Evolutionary conservation across 2,329 filamentous ascomycete species (phyloP), one percentile per base, ranked within the genome.

Genomic region (Hypocreales sp.): DNA sequence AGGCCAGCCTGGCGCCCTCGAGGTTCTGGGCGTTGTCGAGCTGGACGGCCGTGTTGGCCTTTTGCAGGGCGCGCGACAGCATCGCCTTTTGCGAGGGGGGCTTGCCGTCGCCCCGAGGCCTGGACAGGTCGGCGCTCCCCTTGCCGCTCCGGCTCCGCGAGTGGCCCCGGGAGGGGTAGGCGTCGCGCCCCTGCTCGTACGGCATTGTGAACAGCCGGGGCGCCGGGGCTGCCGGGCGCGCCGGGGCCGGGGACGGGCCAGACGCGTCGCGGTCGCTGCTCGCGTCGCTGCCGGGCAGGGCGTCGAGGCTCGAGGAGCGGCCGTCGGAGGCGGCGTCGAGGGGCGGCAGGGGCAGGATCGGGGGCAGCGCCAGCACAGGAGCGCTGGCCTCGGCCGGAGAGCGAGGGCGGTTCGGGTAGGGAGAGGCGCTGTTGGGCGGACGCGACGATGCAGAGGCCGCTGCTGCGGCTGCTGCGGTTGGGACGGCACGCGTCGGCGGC

Each of bases 21-120:
- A 90, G 87, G 45, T 95, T 93, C 44, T 90, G 81, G 10, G 83
- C 84, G 66, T 94, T 95, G 55, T 98, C 90, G 22, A 98, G 68
- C 39, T 94, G 69, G 15, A 98, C 90, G 14, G 90, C 90, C 9
- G 82, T 87, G 46, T 98, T 94, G 26, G 90, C 90, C 55, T 94
- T 93, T 47, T 92, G 79, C 29, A 98, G 60, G 1, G 90, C 90
- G 41, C 80, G 81, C n/a, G 87, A 93, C 20, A 98, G 66, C 86
- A 95, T 95, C 8, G 77, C 80, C 59, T 94, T 95, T 49, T 95
- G 79, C 2, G 79, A 83, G 10, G 71, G 70, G n/a, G 55, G 55
- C 35, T 62, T 62, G n/a, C 33, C 22, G 14, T 24, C 27, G 11
- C 34, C 31, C 8, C 46, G 43, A 23, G 30, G 30, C 29, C 40